A percentile compares a stretch with the other conserved stretches of the same genome.
Conservation (phyloP, 352 stramenopile species). For the Pythium apleroticum region DNA sequence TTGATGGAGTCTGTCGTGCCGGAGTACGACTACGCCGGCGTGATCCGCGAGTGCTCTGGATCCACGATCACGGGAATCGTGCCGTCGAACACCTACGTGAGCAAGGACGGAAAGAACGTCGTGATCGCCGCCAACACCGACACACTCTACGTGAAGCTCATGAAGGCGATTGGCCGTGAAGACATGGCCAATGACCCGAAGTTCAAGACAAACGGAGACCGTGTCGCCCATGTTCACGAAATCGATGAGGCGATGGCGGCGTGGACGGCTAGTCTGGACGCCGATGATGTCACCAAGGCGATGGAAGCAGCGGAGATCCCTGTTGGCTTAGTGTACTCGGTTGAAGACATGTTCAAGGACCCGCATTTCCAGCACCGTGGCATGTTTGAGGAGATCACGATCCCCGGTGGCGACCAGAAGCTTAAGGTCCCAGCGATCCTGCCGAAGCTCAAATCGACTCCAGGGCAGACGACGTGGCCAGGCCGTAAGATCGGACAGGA, state of each 20-base stretch:
- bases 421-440: slow-evolving; percentile 77
- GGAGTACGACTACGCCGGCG: slow-evolving; percentile 82
- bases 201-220: slow-evolving; percentile 67
- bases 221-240: slow-evolving; percentile 54
- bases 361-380: slow-evolving; percentile 67
- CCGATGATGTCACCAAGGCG: slow-evolving; percentile 45
- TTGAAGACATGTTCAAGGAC: slow-evolving; percentile 77
- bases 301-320: slow-evolving; percentile 63
- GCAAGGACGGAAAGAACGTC: slow-evolving; percentile 79
- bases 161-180: slow-evolving; percentile 62
- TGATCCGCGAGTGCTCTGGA: slow-evolving; percentile 79
- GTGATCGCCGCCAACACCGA: slow-evolving; percentile 87
- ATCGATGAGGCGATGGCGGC: slow-evolving; percentile 59
- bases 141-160: slow-evolving; percentile 78
- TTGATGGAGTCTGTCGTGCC: slow-evolving; percentile 83
- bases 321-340: slow-evolving; percentile 76
- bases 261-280: slow-evolving; percentile 53
- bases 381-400: slow-evolving; percentile 77
- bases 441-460: slow-evolving; percentile 65
- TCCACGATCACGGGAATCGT: slow-evolving; percentile 89
- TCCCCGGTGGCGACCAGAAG: slow-evolving; percentile 29
- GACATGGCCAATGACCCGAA: slow-evolving; percentile 60
- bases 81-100: slow-evolving; percentile 86
- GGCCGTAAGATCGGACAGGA: slow-evolving; percentile 71
- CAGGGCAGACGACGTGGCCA: slow-evolving; percentile 59